Conservation (phyloP, 2,329 filamentous ascomycete species). For the Diaporthe capsici region DNA sequence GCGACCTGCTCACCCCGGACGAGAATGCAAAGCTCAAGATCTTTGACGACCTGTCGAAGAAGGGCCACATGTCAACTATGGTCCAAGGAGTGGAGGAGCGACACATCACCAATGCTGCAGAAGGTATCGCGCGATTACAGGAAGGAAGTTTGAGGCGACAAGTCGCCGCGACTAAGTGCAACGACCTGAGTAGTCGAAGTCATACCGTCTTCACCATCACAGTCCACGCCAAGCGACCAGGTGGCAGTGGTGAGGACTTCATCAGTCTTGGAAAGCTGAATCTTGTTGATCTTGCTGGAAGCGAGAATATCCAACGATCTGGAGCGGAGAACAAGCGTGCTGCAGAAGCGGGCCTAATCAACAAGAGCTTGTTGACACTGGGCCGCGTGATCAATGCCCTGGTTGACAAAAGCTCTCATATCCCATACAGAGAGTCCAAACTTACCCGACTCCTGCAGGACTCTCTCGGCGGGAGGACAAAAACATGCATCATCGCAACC, state of each 20-base stretch:
- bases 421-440: conserved; percentile 94
- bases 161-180: conserved; percentile 99
- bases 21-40: conserved; percentile 93
- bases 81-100: conserved; percentile 99
- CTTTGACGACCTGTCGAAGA: conserved; percentile 89
- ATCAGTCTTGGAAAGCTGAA: conserved; percentile 95
- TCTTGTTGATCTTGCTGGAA: conserved; percentile 94
- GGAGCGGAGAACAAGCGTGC: conserved; percentile 98
- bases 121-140: conserved; percentile 90
- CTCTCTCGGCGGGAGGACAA: conserved; percentile 93
- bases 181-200: conserved; percentile 95
- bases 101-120: conserved; percentile 86
- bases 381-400: conserved; percentile 98
- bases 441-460: conserved; percentile 95
- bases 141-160: conserved; percentile 93
- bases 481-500: conserved; percentile 98
- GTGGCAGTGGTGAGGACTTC: conserved; percentile 89
- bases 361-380: conserved; percentile 95
- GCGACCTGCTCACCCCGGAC: conserved; percentile 87
- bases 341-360: conserved; percentile 95
- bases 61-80: conserved; percentile 86
- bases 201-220: conserved; percentile 99
- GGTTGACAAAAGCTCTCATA: conserved; percentile 90
- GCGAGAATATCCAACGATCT: conserved; percentile 97
- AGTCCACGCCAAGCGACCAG: conserved; percentile 85